Percentiles rank a stretch among this genome's conserved stretches.
Conservation (phyloP, 2,329 filamentous ascomycete genomes). For the Pezicula radicicola region DNA sequence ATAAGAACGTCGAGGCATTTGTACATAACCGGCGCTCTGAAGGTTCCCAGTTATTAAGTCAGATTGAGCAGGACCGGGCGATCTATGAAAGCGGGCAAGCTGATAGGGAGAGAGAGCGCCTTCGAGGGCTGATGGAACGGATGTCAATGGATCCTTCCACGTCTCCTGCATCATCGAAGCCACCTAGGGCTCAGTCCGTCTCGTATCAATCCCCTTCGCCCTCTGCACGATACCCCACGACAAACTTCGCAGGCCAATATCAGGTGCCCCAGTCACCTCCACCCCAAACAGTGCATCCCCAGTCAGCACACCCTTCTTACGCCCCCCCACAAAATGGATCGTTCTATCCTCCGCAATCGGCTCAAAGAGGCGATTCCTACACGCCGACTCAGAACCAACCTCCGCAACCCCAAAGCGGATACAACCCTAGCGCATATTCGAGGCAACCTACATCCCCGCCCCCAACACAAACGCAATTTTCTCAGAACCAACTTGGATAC, state of each 20-base stretch:
- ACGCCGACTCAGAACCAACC: conserved; percentile 33
- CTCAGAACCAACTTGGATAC: conserved; percentile 22
- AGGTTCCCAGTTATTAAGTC: conserved; percentile 81
- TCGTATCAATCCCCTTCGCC: conserved; percentile 32
- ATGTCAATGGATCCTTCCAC: conserved; percentile 77
- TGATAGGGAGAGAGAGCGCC: conserved; percentile 79
- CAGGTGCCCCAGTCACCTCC: conserved; percentile 56
- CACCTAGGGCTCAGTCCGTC: conserved; percentile 27
- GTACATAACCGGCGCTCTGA: conserved; percentile 92
- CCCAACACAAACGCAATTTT: conserved; percentile 47
- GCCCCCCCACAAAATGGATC: conserved; percentile 36
- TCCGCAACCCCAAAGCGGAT: conserved; percentile 50
- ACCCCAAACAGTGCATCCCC: conserved; percentile 28
- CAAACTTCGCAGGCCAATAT: conserved; percentile 55
- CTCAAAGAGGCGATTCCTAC: conserved; percentile 47
- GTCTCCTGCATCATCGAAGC: conserved; percentile 36
- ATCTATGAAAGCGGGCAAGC: conserved; percentile 35
- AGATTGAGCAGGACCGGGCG: conserved; percentile 53
- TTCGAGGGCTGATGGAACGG: conserved; percentile 89
- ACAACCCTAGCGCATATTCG: conserved; percentile 33
- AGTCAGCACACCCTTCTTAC: conserved; percentile 40
- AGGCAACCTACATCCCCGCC: conserved; percentile 53
- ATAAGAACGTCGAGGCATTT: conserved; percentile 96
- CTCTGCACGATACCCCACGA: conserved; percentile 47
- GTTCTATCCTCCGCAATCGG: conserved; percentile 26